Evolutionary conservation across 352 stramenopile species (phyloP).

Genomic region (Pythium brachiatum): DNA sequence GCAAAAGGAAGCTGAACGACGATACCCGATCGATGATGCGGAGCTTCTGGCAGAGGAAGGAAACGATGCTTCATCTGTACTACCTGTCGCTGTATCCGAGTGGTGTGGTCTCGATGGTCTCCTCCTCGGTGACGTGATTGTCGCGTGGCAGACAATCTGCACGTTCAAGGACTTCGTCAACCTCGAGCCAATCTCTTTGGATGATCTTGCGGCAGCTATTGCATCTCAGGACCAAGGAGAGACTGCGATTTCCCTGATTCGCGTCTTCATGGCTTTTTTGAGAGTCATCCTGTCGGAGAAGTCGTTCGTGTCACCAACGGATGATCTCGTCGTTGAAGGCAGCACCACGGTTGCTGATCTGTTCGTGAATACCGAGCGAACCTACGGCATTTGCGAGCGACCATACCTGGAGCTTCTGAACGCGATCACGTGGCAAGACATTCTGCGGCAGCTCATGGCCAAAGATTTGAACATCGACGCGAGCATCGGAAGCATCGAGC

Average conservation of each 20-base stretch:
- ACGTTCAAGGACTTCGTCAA: constrained; percentile 73
- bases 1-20: constrained; percentile 45
- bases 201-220: constrained; percentile 55
- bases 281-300: constrained; percentile 73
- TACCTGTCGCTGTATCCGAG: constrained; percentile 38
- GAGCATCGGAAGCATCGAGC: constrained; percentile 67
- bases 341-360: constrained; percentile 80
- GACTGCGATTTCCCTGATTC: constrained; percentile 45
- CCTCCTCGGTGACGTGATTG: constrained; percentile 72
- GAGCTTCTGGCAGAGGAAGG: constrained; percentile 50
- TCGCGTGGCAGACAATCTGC: constrained; percentile 74
- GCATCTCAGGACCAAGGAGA: constrained; percentile 35
- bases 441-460: constrained; percentile 78
- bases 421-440: constrained; percentile 82
- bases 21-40: constrained; percentile 74
- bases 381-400: constrained; percentile 73
- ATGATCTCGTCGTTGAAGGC: constrained; percentile 76
- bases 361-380: constrained; percentile 66
- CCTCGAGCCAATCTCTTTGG: constrained; percentile 58
- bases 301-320: constrained; percentile 69
- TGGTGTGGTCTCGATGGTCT: constrained; percentile 54
- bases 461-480: constrained; percentile 76
- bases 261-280: constrained; percentile 76
- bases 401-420: constrained; percentile 70
- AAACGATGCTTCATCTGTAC: constrained; percentile 13